Evolutionary conservation across 371 early-diverging fungal species (phyloP).

Genomic region (Actinomucor elegans): DNA sequence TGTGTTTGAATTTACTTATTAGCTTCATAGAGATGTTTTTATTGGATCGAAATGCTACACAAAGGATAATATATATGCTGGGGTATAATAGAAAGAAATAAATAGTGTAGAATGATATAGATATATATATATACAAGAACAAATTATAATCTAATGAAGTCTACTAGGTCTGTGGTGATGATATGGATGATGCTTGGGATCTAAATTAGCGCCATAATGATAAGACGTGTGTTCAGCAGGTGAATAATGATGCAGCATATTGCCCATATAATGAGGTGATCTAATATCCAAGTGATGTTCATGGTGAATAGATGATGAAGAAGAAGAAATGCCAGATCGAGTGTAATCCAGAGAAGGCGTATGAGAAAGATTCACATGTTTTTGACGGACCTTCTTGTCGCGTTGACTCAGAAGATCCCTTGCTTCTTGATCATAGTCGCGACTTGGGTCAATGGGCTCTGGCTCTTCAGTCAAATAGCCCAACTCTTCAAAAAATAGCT

Average conservation of each 20-base stretch:
- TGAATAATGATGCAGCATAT: background rate
- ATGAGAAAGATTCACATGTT: constrained; percentile 22
- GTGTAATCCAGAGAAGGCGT: constrained; percentile 23
- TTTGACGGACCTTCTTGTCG: constrained; percentile 18
- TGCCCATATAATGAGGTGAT: constrained; percentile 38
- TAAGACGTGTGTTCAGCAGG: background rate
- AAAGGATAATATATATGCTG: no score
- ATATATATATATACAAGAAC: background rate
- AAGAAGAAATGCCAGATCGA: constrained; percentile 36
- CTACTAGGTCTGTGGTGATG: constrained; percentile 1
- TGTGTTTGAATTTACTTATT: no score
- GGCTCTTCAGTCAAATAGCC: constrained; percentile 38
- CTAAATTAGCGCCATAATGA: constrained; percentile 4
- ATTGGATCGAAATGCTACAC: no score
- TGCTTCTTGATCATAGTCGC: constrained; percentile 33
- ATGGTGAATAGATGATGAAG: constrained; percentile 32
- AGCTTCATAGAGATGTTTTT: no score
- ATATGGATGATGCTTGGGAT: background rate
- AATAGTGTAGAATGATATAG: background rate
- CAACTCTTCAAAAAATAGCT: constrained; percentile 35
- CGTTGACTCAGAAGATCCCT: constrained; percentile 13
- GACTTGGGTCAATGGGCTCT: constrained; percentile 30
- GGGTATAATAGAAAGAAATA: no score
- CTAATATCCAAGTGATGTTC: constrained; percentile 25
- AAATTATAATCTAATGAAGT: background rate